phyloP scores from a whole-genome alignment of 2,329 filamentous ascomycete genomes.

The Colletotrichum ledebouriae region DNA sequence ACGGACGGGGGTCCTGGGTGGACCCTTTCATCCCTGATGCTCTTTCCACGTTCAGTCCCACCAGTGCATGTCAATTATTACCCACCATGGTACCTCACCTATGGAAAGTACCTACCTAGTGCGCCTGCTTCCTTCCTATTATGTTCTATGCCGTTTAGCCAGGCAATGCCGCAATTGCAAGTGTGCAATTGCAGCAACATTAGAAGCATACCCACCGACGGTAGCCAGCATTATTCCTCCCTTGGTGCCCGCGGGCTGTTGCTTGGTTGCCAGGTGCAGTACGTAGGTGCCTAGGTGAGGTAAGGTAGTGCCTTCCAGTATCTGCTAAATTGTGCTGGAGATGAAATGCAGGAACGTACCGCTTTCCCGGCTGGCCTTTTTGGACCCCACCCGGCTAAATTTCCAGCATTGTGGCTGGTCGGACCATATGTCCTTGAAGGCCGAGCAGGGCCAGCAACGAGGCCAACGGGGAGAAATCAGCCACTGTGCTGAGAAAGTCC shows the following conservation, averaged over 20 bases:
- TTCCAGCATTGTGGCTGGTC: constrained; percentile 30
- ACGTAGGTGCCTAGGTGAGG: not conserved
- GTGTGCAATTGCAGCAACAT: not conserved
- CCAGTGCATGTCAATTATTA: not conserved
- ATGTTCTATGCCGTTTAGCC: not conserved
- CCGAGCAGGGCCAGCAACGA: constrained; percentile 13
- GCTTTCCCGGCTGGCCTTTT: not conserved
- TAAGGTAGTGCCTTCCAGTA: constrained; percentile 12
- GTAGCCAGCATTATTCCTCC: constrained; percentile 1
- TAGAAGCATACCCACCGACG: not conserved
- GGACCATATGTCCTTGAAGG: constrained; percentile 7
- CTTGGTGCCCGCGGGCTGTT: constrained; percentile 11
- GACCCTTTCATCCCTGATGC: not conserved
- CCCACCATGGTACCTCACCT: too few relatives aligned
- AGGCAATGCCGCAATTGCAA: not conserved
- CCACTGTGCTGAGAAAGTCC: constrained; percentile 10
- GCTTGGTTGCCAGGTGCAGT: constrained; percentile 19
- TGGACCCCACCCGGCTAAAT: constrained; percentile 7
- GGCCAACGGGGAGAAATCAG: constrained; percentile 29
- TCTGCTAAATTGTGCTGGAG: constrained; percentile 21
- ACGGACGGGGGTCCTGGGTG: constrained; percentile 2
- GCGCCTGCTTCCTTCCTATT: too few relatives aligned
- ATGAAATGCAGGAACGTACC: constrained; percentile 16
- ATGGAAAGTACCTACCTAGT: too few relatives aligned
- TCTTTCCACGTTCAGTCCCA: not conserved